Base-by-base conservation (phyloP, 257 asterid species). In the Orobanche coerulescens region DNA sequence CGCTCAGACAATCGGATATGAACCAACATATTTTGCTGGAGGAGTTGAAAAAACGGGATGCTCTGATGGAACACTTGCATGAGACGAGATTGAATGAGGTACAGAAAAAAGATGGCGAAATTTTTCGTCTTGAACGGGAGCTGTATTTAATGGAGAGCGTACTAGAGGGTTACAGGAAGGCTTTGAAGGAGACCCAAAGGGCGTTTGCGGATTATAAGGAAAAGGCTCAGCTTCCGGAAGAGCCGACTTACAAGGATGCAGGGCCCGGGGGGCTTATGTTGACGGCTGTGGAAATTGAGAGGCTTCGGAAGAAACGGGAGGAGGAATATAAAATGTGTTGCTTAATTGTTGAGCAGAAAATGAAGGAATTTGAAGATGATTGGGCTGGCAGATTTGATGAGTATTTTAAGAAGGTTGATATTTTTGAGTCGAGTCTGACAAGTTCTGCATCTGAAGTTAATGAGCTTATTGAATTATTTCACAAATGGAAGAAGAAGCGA, bases 201-300 rank as follows among this genome's bases (percentile, higher is more conserved):
- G 69, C 75, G 4, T 86, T 93, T 78, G 74, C 74, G 12, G 97
- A 89, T 7, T 89, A 89, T 47, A 78, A 80, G 74, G 75, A 76
- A 65, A 68, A 57, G 37, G 77, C 54, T 61, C 75, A 69, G 76
- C 84, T 86, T 71, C 65, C 74, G 30, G 98, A 92, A 69, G 95
- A 86, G 57, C 71, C 94, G 0, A 69, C 81, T 0, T 92, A 92
- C 76, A 80, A 66, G 71, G 94, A 84, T 68, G 83, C 74, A 26
- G 96, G 95, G 47, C 73, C 74, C 2, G 91, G 94, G 52, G 98
- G 98, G 36, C 79, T 83, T 14, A 80, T 88, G 84, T 49, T 89
- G 83, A 81, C 86, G 40, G 63, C 67, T 47, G 73, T 62, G 5
- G 97, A 84, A 65, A 80, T 89, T 20, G 95, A 86, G 73, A 82